phyloP scores from a whole-genome alignment of 306 rosid genomes.

The Potentilla sterilis region DNA sequence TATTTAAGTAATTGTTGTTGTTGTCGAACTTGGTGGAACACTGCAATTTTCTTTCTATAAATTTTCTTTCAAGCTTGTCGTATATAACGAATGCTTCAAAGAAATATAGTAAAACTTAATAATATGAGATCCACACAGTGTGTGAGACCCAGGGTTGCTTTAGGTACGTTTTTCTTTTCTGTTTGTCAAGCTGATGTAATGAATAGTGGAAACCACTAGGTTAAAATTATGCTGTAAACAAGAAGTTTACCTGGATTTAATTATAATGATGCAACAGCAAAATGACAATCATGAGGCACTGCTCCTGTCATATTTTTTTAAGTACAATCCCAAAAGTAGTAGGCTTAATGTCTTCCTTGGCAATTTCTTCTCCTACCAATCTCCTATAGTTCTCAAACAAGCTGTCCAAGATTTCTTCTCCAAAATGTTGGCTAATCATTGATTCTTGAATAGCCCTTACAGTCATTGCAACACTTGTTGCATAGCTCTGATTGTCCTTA shows the following conservation, averaged over 20 bases:
- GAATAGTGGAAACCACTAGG: not conserved
- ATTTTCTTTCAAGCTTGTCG: no score
- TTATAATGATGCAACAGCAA: not conserved
- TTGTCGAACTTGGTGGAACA: no score
- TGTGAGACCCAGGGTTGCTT: not conserved
- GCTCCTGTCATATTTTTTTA: conserved; percentile 31
- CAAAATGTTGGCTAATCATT: conserved; percentile 72
- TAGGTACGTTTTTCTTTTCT: not conserved
- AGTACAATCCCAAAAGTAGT: conserved; percentile 60
- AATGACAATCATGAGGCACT: not conserved
- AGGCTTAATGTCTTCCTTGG: conserved; percentile 57
- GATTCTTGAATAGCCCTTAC: conserved; percentile 91
- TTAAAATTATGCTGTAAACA: not conserved
- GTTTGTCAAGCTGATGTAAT: not conserved
- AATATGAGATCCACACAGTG: not conserved
- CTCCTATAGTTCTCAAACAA: conserved; percentile 59
- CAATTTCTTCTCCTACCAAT: conserved; percentile 56
- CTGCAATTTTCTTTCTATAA: no score
- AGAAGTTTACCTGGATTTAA: not conserved
- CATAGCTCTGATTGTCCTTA: conserved; percentile 46
- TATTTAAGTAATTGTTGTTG: no score
- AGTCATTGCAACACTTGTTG: conserved; percentile 58
- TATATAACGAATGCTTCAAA: not conserved
- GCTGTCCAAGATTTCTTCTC: conserved; percentile 58
- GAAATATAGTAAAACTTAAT: not conserved